Base-by-base conservation (phyloP, 2,329 filamentous ascomycete genomes). In the Trematosphaeria pertusa region DNA sequence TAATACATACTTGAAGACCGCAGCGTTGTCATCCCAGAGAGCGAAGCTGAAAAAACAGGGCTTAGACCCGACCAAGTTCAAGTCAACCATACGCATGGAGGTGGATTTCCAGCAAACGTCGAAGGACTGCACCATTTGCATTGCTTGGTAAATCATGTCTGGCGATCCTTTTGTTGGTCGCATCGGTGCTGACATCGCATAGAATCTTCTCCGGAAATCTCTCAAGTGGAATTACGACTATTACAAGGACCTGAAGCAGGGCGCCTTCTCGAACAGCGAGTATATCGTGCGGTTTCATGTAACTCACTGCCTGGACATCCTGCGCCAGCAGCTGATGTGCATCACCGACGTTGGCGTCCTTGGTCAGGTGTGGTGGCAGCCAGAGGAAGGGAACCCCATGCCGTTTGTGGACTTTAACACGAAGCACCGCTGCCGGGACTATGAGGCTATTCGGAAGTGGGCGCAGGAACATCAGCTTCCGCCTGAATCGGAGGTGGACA, bases 331-430 rank as follows among this genome's bases (percentile, higher is more conserved):
- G 12, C 73, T 87, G 11, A 86, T 86, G 81, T 87, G 84, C 65
- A 81, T 78, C 20, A 73, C 80, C 15, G 84, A 87, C 54, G 78
- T 82, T 2, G 83, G 78, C 1, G 76, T 87, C 0, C 73, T 86
- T 0, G 83, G 83, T 10, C 82, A 87, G 56, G 76, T 86, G 5
- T 87, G 83, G 83, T 78, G 77, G 24, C 72, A 81, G 42, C 62
- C 69, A 18, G 63, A 67, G 3, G 59, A 73, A 2, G 57, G 71
- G 9, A 75, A 78, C 0, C 76, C 82, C 1, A 69, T 69, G 37
- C 76, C 83, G 0, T 85, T 83, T 52, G 81, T 83, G 2, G 82
- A 87, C 62, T 86, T 86, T 67, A 83, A 84, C 56, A 85, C 83
- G 0, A 72, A 73, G 45, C 84, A 86, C 61, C 73, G 72, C 37